Conservation (phyloP, 2,329 filamentous ascomycete genomes). For the Sordariomycetes sp. region DNA sequence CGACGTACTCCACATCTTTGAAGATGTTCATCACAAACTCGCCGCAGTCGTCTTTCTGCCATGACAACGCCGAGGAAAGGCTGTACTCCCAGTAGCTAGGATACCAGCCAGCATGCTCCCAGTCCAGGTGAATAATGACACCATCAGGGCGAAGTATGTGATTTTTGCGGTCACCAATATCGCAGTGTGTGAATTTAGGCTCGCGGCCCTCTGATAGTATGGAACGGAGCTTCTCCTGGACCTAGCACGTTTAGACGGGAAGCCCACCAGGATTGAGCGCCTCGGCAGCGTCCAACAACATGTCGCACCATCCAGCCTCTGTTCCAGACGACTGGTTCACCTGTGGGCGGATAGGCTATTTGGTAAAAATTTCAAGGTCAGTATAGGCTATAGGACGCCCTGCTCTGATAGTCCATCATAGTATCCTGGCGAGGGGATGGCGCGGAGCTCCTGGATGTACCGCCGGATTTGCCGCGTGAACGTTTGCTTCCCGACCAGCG, state of each 20-base stretch:
- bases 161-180: neutral
- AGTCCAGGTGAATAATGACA: conserved; percentile 2
- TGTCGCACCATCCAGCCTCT: no score
- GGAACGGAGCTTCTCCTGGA: neutral
- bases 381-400: neutral
- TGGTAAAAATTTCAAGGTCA: neutral
- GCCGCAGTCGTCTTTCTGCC: conserved; percentile 4
- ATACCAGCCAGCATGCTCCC: conserved; percentile 6
- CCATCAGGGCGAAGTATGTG: neutral
- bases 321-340: no score
- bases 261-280: no score
- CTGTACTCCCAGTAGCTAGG: conserved; percentile 6
- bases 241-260: neutral
- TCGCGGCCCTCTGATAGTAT: neutral
- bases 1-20: neutral
- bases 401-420: neutral
- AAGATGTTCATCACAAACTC: neutral
- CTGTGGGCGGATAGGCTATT: no score
- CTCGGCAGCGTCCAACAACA: no score
- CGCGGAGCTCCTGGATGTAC: neutral
- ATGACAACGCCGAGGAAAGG: neutral
- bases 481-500: neutral
- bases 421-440: conserved; percentile 3
- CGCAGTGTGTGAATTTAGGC: neutral
- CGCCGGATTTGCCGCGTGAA: neutral